phyloP scores from a whole-genome alignment of 176 grass and related monocot species.

The Tuctoria greenei region DNA sequence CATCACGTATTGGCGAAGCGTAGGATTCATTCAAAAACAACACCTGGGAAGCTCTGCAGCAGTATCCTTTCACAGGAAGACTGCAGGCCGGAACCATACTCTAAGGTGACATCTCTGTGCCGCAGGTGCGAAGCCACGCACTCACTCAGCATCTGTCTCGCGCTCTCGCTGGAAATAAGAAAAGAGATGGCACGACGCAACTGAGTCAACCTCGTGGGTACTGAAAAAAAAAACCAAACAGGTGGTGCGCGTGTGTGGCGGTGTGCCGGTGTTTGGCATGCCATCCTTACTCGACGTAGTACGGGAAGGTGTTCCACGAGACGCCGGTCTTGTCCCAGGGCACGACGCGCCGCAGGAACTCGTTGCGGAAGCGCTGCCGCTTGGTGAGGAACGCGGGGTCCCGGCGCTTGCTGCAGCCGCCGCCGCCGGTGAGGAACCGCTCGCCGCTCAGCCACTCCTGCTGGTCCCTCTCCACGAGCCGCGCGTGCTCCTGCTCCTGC shows the following conservation, averaged over 20 bases:
- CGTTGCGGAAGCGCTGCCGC: constrained; percentile 72
- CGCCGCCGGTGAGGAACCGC: constrained; percentile 61
- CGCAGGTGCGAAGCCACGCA: constrained; percentile 76
- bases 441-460: constrained; percentile 80
- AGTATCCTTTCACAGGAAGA: constrained; percentile 75
- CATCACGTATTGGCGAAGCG: constrained; percentile 1
- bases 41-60: constrained; percentile 78
- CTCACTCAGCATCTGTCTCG: constrained; percentile 60
- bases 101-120: constrained; percentile 47
- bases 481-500: constrained; percentile 81
- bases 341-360: constrained; percentile 74
- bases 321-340: constrained; percentile 75
- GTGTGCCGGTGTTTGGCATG: too few relatives aligned
- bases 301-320: constrained; percentile 78
- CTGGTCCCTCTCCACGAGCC: constrained; percentile 87
- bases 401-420: constrained; percentile 59
- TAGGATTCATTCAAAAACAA: not conserved
- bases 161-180: constrained; percentile 48
- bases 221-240: constrained; percentile 14
- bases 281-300: constrained; percentile 71
- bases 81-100: constrained; percentile 63
- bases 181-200: constrained; percentile 6
- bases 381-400: constrained; percentile 76
- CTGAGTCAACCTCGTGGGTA: constrained; percentile 17
- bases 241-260: not conserved